phyloP scores from a whole-genome alignment of 192 early-diverging fungal genomes.

The Coemansia sp. region DNA sequence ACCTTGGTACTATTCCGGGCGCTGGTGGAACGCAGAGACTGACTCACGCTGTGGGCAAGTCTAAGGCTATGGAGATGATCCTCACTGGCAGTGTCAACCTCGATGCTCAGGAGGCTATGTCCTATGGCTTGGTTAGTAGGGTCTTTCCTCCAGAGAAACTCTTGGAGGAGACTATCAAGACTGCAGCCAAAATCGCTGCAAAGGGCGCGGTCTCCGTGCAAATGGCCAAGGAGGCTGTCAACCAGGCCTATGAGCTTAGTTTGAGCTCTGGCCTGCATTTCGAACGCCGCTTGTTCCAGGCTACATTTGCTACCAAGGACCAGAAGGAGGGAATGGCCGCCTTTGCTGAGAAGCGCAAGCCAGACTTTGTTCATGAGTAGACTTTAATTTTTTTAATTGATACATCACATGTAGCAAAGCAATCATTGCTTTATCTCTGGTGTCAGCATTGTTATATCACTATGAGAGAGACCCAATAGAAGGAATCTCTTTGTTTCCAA shows the following conservation, averaged over 20 bases:
- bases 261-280: constrained; percentile 83
- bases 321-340: constrained; percentile 97
- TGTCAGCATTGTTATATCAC: no score
- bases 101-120: constrained; percentile 84
- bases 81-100: constrained; percentile 85
- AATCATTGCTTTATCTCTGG: no score
- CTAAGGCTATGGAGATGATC: constrained; percentile 97
- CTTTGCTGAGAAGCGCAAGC: constrained; percentile 89
- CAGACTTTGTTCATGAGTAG: constrained; percentile 85
- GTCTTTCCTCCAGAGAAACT: constrained; percentile 86
- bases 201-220: constrained; percentile 85
- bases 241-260: constrained; percentile 89
- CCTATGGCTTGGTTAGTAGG: constrained; percentile 83
- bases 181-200: constrained; percentile 81
- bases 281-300: constrained; percentile 95
- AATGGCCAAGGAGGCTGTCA: constrained; percentile 97
- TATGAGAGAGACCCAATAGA: no score
- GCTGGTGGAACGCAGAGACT: constrained; percentile 84
- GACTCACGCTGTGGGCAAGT: constrained; percentile 93
- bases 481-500: no score
- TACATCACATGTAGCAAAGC: no score
- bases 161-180: constrained; percentile 88
- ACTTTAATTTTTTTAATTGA: constrained; percentile 17
- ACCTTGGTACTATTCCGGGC: constrained; percentile 95
- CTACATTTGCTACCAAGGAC: constrained; percentile 87